Conservation (phyloP, 257 asterid genomes). For the Nicotiana undulata region DNA sequence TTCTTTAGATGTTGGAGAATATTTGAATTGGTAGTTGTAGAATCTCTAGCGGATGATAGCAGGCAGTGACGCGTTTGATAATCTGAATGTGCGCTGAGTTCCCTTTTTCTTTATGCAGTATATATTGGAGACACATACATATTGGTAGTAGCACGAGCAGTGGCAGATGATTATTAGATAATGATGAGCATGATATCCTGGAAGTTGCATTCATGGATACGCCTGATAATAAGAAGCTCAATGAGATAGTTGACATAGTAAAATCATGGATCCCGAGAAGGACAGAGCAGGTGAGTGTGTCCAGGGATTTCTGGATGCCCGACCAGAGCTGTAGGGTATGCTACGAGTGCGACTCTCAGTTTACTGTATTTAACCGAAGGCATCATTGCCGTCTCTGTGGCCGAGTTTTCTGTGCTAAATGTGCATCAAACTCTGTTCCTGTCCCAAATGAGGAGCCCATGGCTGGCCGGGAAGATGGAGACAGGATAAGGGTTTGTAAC, state of each 20-base stretch:
- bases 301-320: slow-evolving; percentile 99
- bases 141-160: slow-evolving; percentile 19
- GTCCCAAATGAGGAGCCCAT: slow-evolving; percentile 26
- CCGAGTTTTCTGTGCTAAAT: slow-evolving; percentile 72
- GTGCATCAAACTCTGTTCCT: slow-evolving; percentile 81
- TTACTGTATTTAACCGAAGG: slow-evolving; percentile 78
- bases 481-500: slow-evolving; percentile 72
- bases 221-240: slow-evolving; percentile 36
- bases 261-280: slow-evolving; percentile 81
- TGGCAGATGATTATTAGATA: slow-evolving; percentile 40
- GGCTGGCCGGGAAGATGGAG: slow-evolving; percentile 46
- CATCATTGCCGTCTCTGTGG: slow-evolving; percentile 97
- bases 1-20: neutral
- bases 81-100: slow-evolving; percentile 6
- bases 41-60: neutral
- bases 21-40: neutral
- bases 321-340: slow-evolving; percentile 95
- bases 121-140: slow-evolving; percentile 14
- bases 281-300: slow-evolving; percentile 63
- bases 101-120: slow-evolving; percentile 24
- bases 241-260: slow-evolving; percentile 56
- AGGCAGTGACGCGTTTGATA: neutral
- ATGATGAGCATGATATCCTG: slow-evolving; percentile 32
- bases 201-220: slow-evolving; percentile 52
- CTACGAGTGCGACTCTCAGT: slow-evolving; percentile 87